These are phyloP conservation scores for Bassia scoparia DNA, from an alignment of 148 eudicot species.

Conservation along the genomic window DNA sequence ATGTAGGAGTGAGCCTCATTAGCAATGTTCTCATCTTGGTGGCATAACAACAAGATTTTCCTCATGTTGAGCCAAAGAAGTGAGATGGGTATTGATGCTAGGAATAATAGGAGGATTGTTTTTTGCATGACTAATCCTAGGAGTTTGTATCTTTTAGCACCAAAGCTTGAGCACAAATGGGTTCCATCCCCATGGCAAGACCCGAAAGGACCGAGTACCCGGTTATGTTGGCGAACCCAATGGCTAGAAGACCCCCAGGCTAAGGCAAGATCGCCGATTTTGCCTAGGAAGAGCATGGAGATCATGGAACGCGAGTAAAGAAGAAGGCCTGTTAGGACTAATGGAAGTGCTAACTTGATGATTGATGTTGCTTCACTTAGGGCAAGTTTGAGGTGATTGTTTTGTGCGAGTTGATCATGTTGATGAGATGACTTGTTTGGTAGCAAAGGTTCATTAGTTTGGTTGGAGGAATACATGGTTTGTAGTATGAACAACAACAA, in stretches of 20 bases:
- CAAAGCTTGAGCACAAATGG: constrained; percentile 77
- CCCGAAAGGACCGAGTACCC: constrained; percentile 83
- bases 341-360: constrained; percentile 46
- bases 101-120: constrained; percentile 48
- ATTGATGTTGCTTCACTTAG: constrained; percentile 45
- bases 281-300: constrained; percentile 74
- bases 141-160: constrained; percentile 55
- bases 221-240: constrained; percentile 77
- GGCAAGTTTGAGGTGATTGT: constrained; percentile 37
- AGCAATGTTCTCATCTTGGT: constrained; percentile 57
- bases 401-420: constrained; percentile 15
- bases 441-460: constrained; percentile 26
- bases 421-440: constrained; percentile 20
- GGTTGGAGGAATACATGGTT: constrained; percentile 31
- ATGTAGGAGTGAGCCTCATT: constrained; percentile 53
- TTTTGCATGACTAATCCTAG: constrained; percentile 60
- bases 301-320: constrained; percentile 69
- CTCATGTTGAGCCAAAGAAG: constrained; percentile 67
- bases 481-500: constrained; percentile 6
- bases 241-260: constrained; percentile 71
- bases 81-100: constrained; percentile 55
- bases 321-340: constrained; percentile 57
- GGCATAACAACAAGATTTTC: constrained; percentile 46
- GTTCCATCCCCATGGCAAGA: constrained; percentile 83
- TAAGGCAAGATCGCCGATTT: constrained; percentile 51